Base-by-base conservation (phyloP, 2,329 filamentous ascomycete species). In the Apiospora malaysiana region DNA sequence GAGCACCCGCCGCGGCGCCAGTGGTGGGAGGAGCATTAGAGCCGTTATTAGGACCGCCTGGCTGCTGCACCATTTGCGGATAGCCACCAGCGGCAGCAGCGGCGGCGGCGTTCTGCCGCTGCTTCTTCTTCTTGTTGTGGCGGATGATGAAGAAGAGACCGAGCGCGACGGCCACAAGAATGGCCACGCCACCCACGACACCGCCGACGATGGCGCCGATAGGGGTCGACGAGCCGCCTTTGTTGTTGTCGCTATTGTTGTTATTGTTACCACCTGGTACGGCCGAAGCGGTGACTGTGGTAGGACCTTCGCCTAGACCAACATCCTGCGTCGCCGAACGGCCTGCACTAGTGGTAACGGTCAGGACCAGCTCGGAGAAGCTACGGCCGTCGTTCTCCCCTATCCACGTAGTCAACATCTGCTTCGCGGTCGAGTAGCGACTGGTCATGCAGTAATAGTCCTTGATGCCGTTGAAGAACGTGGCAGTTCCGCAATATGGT, bases 401-500 rank as follows among this genome's bases (percentile, higher is more conserved):
- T 12, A 56, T 72, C 70, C 81, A 85, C 6, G 84, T 85, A 2
- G 85, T 87, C 32, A 76, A 75, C 1, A 83, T 80, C 40, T 76
- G 73, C 68, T 84, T 80, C 5, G 78, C 73, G 5, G 77, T 81
- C 4, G 80, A 81, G 59, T 79, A 75, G 67, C 73, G 76, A 27
- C 77, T 69, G 12, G 77, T 76, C 71, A 79, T 80, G 76, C 85
- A 87, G 76, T 81, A 85, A 73, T 82, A 87, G 73, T 86, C 85
- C 32, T 77, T 77, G 66, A 86, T 79, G 21, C 81, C 80, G 23
- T 78, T 79, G 3, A 79, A 76, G 74, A 85, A 86, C 0, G 79
- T 80, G 40, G 85, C 77, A 3, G 85, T 87, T 70, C 83, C 84
- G 78, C 86, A 87, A 73, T 79, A 86, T 0, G 81, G 82, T 2